Percentiles rank a stretch among this genome's conserved stretches.
These are phyloP conservation scores for Colletotrichum camelliae DNA, from an alignment of 2,329 filamentous ascomycete species.

Conservation along the genomic window DNA sequence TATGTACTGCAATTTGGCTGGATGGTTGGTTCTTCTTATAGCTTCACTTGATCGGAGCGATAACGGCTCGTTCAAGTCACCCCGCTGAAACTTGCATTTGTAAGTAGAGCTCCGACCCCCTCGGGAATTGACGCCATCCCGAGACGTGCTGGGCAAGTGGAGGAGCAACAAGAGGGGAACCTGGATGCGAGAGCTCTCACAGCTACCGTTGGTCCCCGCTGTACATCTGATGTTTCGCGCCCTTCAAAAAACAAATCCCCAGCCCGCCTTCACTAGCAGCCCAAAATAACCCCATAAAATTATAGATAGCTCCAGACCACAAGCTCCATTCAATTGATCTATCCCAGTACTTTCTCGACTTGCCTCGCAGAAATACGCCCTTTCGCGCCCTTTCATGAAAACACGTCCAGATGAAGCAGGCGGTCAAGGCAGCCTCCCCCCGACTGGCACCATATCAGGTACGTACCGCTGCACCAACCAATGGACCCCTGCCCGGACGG, in stretches of 20 bases:
- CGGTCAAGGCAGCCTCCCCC: not conserved
- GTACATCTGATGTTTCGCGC: not conserved
- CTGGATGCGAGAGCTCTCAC: not conserved
- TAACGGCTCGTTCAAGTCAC: not conserved
- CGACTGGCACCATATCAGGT: not conserved
- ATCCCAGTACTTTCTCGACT: not conserved
- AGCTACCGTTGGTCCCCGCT: not conserved
- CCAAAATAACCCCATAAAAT: not conserved
- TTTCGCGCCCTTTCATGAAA: not conserved
- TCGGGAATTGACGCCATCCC: conserved; percentile 9
- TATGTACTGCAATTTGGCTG: not conserved
- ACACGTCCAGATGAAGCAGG: not conserved
- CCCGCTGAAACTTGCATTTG: conserved; percentile 11
- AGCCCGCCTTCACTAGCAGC: not conserved
- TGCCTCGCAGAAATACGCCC: not conserved
- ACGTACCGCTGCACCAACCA: not conserved
- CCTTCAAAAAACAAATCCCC: not conserved
- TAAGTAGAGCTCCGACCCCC: conserved; percentile 2
- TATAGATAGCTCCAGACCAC: not conserved
- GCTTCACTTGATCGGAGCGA: not conserved
- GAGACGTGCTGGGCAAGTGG: conserved; percentile 4
- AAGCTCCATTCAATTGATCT: not conserved
- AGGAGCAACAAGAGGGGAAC: conserved; percentile 10
- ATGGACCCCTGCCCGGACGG: not conserved
- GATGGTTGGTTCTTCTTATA: not conserved